phyloP scores from a whole-genome alignment of 495 filamentous ascomycete species.

The Articulospora tetracladia region DNA sequence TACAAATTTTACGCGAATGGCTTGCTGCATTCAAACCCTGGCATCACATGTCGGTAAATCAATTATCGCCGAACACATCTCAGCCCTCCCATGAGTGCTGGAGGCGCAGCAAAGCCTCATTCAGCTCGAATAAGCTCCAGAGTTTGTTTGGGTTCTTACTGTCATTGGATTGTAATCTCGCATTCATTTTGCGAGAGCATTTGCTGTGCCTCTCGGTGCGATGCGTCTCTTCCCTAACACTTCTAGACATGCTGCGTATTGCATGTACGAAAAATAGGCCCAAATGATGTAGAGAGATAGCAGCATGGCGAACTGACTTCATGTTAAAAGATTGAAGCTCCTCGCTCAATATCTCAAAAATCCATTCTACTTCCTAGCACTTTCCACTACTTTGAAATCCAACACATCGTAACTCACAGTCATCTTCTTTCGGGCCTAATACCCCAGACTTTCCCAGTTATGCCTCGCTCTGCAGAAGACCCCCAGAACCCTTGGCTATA shows the following conservation, averaged over 20 bases:
- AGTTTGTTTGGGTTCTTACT: too few species aligned
- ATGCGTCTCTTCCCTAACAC: too few species aligned
- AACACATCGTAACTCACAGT: neutral
- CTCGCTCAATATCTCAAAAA: neutral
- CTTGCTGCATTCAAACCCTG: too few species aligned
- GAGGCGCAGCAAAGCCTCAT: neutral
- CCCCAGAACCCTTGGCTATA: slow-evolving; percentile 6
- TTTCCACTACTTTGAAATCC: too few species aligned
- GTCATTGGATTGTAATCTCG: too few species aligned
- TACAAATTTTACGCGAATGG: neutral
- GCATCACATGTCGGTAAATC: neutral
- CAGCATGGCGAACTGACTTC: too few species aligned
- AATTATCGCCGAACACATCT: neutral
- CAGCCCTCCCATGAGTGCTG: neutral
- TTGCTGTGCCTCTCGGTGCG: too few species aligned
- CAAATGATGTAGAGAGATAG: too few species aligned
- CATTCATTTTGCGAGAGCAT: too few species aligned
- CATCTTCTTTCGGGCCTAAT: neutral
- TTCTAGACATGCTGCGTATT: too few species aligned
- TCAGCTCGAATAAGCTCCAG: neutral
- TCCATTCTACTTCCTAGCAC: too few species aligned
- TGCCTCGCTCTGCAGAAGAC: neutral
- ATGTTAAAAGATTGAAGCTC: neutral
- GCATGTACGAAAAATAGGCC: too few species aligned
- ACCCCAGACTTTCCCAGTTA: neutral